Evolutionary conservation across 2,329 filamentous ascomycete genomes (phyloP).

Genomic region (Daldinia eschscholtzii): DNA sequence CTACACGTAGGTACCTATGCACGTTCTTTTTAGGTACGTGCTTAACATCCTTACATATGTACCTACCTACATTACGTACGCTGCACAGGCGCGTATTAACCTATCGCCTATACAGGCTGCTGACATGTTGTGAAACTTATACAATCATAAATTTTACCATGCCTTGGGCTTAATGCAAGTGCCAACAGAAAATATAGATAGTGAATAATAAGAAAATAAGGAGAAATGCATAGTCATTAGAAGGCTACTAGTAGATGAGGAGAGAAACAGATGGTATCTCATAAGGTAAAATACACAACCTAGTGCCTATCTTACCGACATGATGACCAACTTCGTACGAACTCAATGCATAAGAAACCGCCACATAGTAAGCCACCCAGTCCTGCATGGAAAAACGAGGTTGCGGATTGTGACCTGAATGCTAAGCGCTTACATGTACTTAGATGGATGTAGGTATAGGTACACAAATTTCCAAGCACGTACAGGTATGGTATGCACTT

Average conservation of each 20-base stretch:
- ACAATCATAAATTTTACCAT: not conserved
- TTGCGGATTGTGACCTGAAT: not conserved
- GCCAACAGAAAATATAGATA: not conserved
- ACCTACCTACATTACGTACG: not conserved
- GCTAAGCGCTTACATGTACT: not conserved
- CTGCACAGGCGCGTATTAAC: constrained; percentile 1
- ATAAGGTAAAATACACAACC: not conserved
- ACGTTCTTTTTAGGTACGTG: not conserved
- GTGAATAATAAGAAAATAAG: not conserved
- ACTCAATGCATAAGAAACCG: constrained; percentile 2
- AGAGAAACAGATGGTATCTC: not conserved
- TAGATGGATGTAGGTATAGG: too few relatives aligned
- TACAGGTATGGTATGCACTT: not conserved
- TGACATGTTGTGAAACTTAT: not conserved
- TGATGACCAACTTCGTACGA: not conserved
- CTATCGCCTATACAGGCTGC: not conserved
- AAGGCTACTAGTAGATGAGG: not conserved
- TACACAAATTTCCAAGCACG: not conserved
- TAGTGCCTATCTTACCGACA: not conserved
- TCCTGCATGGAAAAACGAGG: not conserved
- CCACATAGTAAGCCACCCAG: constrained; percentile 6
- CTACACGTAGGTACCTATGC: not conserved
- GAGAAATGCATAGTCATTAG: not conserved
- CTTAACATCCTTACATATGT: not conserved
- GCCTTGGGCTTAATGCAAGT: not conserved